Conservation (phyloP, 768 basidiomycete species). For the Cystobasidium ongulense region DNA sequence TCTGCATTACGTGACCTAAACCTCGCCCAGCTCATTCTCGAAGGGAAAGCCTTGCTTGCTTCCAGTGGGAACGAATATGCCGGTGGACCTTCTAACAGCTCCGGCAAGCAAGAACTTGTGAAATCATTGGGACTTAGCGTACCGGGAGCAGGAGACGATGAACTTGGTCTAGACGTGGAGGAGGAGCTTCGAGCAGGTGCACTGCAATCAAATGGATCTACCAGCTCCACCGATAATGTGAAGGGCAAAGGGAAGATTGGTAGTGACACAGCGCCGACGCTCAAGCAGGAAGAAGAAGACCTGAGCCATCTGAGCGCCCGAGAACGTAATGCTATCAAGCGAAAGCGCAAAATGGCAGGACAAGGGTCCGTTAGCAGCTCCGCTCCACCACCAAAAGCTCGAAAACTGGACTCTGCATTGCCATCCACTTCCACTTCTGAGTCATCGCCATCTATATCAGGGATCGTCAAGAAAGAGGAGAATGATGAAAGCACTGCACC, state of each 20-base stretch:
- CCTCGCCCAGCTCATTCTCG: slow-evolving; percentile 65
- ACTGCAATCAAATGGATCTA: slow-evolving; percentile 28
- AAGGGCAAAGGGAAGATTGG: slow-evolving; percentile 17
- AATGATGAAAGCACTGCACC: neutral
- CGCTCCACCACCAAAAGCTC: neutral
- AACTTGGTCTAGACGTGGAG: slow-evolving; percentile 32
- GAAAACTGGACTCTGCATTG: neutral
- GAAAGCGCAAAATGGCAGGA: slow-evolving; percentile 71
- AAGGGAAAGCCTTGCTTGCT: slow-evolving; percentile 69
- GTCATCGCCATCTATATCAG: neutral
- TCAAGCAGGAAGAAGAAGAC: slow-evolving; percentile 36
- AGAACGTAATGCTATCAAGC: slow-evolving; percentile 85
- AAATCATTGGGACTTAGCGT: slow-evolving; percentile 62
- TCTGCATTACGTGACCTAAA: slow-evolving; percentile 64
- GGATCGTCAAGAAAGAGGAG: slow-evolving; percentile 14
- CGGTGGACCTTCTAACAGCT: slow-evolving; percentile 30
- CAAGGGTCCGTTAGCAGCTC: neutral
- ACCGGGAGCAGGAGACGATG: slow-evolving; percentile 49
- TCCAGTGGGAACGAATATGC: slow-evolving; percentile 87
- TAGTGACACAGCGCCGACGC: neutral
- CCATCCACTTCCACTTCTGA: neutral
- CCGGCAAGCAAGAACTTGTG: slow-evolving; percentile 80
- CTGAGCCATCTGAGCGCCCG: slow-evolving; percentile 65
- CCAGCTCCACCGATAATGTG: neutral
- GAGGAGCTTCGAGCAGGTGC: slow-evolving; percentile 17